Evolutionary conservation across 2,329 filamentous ascomycete species (phyloP), one percentile per base, ranked within the genome.

Genomic region (Ophiostoma sp.): DNA sequence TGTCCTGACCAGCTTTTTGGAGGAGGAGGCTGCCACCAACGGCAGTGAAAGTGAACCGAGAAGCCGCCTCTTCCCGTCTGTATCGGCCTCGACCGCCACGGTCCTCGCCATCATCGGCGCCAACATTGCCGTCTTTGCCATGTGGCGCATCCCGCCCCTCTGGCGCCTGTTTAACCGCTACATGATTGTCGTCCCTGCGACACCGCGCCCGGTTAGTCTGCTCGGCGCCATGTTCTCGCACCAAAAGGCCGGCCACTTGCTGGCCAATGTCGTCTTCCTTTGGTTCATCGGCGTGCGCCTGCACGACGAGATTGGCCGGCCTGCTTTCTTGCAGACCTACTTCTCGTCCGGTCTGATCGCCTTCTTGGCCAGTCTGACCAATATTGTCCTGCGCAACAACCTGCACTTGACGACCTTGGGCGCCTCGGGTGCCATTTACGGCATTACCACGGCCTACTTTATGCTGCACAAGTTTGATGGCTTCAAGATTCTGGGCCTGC

Each of bases 141-240:
- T 85, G 36, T 94, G 92, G 90, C 87, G 86, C 76, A 76, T 89
- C 12, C 91, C 92, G 64, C 88, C 89, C 0, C 77, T 90, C 39
- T 95, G 91, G 90, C 81, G 83, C 15, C 70, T 89, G 19, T 82
- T 94, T 76, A 95, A 93, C 82, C 88, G 85, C 75, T 91, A 91
- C 82, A 90, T 93, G 82, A 83, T 92, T 55, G 80, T 91, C 48
- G 83, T 90, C 9, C 86, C 91, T 7, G 91, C 89, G 7, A 89
- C 89, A 70, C 91, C 92, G 9, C 86, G 86, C 75, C 86, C 91
- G 3, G 73, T 89, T 25, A 87, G 87, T 75, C 80, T 93, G 75
- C 78, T 95, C 36, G 88, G 89, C 45, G 88, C 89, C 76, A 83
- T 88, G 69, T 93, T 94, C 82, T 92, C 90, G 25, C 93, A 96